Evolutionary conservation across 139 green algal genomes (phyloP).

Genomic region (Coelastrella sp.): DNA sequence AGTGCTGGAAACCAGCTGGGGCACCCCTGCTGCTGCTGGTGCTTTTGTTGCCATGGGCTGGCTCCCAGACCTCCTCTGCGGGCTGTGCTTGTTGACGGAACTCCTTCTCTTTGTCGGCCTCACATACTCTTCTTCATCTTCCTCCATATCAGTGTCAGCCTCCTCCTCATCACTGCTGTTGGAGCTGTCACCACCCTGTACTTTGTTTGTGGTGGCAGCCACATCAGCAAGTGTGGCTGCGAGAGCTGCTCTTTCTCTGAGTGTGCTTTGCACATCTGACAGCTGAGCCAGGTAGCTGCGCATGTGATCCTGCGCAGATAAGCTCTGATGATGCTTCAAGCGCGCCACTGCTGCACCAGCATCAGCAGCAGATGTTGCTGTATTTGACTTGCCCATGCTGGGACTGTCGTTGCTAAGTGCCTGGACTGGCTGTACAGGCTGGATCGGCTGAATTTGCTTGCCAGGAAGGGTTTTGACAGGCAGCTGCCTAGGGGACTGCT

Average conservation of each 20-base stretch:
- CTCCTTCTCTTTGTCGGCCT: not conserved
- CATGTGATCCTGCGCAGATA: slow-evolving; percentile 3
- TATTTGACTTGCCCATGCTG: not conserved
- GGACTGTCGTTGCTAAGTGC: not conserved
- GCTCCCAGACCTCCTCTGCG: not conserved
- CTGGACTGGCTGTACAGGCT: not conserved
- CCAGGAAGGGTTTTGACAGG: too few relatives aligned
- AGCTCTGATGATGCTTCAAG: not conserved
- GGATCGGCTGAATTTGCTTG: not conserved
- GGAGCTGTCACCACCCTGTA: not conserved
- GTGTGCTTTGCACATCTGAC: slow-evolving; percentile 1
- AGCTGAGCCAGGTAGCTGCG: slow-evolving; percentile 4
- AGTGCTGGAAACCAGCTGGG: not conserved
- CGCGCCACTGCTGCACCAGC: not conserved
- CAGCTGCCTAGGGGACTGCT: not conserved
- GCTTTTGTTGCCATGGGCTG: not conserved
- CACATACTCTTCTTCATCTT: not conserved
- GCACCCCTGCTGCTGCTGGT: not conserved
- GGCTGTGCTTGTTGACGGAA: not conserved
- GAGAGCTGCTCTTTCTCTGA: not conserved
- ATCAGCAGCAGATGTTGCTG: not conserved
- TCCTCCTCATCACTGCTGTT: not conserved
- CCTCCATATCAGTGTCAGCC: not conserved
- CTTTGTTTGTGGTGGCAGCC: not conserved
- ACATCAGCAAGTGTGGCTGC: not conserved